phyloP scores from a whole-genome alignment of 2,329 filamentous ascomycete species.

The Cercospora sojina region DNA sequence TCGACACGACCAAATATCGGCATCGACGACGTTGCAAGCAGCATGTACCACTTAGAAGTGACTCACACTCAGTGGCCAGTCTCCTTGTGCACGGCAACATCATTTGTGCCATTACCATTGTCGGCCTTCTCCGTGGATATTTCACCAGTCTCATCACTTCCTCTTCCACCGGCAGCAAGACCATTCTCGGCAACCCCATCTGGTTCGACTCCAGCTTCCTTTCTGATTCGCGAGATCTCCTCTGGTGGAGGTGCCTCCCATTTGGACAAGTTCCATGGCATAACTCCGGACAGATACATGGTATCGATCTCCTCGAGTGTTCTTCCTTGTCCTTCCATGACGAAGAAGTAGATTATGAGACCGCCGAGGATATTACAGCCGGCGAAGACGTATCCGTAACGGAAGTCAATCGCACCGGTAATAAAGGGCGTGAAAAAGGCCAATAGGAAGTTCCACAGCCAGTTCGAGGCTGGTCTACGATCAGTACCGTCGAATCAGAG shows the following conservation, averaged over 20 bases:
- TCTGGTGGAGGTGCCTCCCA: slow-evolving; percentile 37
- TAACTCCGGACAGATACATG: slow-evolving; percentile 59
- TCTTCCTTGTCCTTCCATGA: slow-evolving; percentile 70
- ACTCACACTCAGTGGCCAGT: not conserved
- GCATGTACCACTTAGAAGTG: not conserved
- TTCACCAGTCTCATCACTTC: slow-evolving; percentile 10
- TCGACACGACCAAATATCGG: not conserved
- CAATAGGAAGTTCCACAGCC: slow-evolving; percentile 45
- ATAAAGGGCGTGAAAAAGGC: slow-evolving; percentile 79
- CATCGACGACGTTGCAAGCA: not conserved
- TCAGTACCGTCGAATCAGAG: not conserved
- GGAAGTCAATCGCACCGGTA: slow-evolving; percentile 66
- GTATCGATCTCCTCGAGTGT: slow-evolving; percentile 41
- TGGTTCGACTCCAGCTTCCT: slow-evolving; percentile 17
- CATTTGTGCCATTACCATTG: not conserved
- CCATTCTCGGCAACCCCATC: slow-evolving; percentile 7
- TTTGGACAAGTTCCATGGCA: slow-evolving; percentile 36
- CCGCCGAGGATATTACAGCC: slow-evolving; percentile 67
- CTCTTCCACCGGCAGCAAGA: not conserved
- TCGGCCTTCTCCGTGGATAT: slow-evolving; percentile 11
- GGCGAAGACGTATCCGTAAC: slow-evolving; percentile 74
- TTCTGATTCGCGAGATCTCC: slow-evolving; percentile 27
- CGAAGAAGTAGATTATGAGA: slow-evolving; percentile 71
- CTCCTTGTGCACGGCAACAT: slow-evolving; percentile 14
- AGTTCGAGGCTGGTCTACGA: slow-evolving; percentile 52